These are phyloP conservation scores for Pyricularia pennisetigena DNA, from an alignment of 2,329 filamentous ascomycete genomes.

Conservation along the genomic window DNA sequence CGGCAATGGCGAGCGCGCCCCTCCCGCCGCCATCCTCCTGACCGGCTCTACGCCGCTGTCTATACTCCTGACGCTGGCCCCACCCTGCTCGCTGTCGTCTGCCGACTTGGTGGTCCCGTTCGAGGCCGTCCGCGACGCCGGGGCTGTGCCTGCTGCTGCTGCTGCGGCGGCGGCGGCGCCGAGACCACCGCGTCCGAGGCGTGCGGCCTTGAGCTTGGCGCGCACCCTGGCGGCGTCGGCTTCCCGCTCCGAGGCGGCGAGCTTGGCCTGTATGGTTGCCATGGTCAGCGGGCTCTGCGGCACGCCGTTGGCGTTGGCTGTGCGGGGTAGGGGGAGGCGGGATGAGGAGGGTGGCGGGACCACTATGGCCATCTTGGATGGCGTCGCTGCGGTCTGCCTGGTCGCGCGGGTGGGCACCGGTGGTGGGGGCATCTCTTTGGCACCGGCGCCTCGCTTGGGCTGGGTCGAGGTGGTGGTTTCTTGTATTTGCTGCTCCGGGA, in stretches of 20 bases:
- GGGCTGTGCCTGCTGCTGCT: conserved; percentile 9
- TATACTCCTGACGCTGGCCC: not conserved
- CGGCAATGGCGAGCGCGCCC: conserved; percentile 3
- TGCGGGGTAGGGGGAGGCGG: conserved; percentile 23
- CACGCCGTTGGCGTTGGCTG: conserved; percentile 21
- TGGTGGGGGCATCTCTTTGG: conserved; percentile 8
- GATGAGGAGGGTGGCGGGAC: conserved; percentile 16
- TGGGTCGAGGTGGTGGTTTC: not conserved
- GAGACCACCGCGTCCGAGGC: conserved; percentile 15
- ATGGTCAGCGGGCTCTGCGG: conserved; percentile 51
- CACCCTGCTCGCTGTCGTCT: conserved; percentile 7
- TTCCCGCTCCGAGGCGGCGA: conserved; percentile 53
- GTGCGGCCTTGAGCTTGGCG: conserved; percentile 49
- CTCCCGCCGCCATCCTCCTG: conserved; percentile 5
- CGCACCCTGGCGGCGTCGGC: conserved; percentile 53
- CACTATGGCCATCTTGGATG: conserved; percentile 9
- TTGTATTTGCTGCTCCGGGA: not conserved
- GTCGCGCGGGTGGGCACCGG: conserved; percentile 9
- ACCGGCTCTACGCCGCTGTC: conserved; percentile 4
- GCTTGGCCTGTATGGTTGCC: conserved; percentile 52
- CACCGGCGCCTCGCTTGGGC: not conserved
- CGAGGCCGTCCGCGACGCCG: conserved; percentile 8
- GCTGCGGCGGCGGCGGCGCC: conserved; percentile 8
- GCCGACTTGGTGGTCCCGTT: conserved; percentile 17
- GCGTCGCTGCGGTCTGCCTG: not conserved